Percentiles rank a stretch among this genome's conserved stretches.
phyloP scores from a whole-genome alignment of 2,329 filamentous ascomycete species.

The Lachnellula hyalina region DNA sequence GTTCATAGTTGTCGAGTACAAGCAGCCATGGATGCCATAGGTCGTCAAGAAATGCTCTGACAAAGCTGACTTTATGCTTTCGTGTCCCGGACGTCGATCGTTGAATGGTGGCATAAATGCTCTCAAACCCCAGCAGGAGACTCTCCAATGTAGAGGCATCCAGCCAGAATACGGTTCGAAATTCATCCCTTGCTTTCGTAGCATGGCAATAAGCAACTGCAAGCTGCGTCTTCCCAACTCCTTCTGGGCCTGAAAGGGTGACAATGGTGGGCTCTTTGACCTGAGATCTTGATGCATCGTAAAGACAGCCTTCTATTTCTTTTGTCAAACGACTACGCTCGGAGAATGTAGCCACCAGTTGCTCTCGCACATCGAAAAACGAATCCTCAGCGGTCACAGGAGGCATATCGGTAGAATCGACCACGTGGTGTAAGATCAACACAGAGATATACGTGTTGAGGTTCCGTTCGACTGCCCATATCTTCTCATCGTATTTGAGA shows the following conservation, averaged over 20 bases:
- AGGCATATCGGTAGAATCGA: conserved; percentile 11
- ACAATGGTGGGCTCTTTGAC: conserved; percentile 10
- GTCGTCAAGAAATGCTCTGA: conserved; percentile 12
- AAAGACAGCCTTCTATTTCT: conserved; percentile 7
- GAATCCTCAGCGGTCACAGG: conserved; percentile 3
- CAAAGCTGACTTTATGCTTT: conserved; percentile 13
- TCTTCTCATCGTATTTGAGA: conserved; percentile 17
- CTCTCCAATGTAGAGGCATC: conserved; percentile 12
- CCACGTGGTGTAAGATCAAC: conserved; percentile 18
- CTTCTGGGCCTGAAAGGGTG: conserved; percentile 9
- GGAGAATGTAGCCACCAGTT: conserved; percentile 7
- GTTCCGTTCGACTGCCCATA: conserved; percentile 17
- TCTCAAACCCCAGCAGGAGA: conserved; percentile 13
- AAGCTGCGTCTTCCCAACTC: conserved; percentile 14
- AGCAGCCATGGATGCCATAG: conserved; percentile 20
- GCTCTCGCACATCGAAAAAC: conserved; percentile 17
- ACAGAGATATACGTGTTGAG: conserved; percentile 20
- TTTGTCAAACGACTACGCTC: conserved; percentile 6
- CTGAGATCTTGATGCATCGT: conserved; percentile 8
- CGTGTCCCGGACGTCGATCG: conserved; percentile 12
- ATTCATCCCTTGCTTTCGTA: conserved; percentile 9
- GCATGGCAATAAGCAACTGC: conserved; percentile 14
- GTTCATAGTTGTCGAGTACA: conserved; percentile 14
- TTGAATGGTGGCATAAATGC: conserved; percentile 12
- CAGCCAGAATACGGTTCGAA: conserved; percentile 14